Evolutionary conservation across 2,329 filamentous ascomycete genomes (phyloP).

Genomic region (Microcyclospora tardicrescens): DNA sequence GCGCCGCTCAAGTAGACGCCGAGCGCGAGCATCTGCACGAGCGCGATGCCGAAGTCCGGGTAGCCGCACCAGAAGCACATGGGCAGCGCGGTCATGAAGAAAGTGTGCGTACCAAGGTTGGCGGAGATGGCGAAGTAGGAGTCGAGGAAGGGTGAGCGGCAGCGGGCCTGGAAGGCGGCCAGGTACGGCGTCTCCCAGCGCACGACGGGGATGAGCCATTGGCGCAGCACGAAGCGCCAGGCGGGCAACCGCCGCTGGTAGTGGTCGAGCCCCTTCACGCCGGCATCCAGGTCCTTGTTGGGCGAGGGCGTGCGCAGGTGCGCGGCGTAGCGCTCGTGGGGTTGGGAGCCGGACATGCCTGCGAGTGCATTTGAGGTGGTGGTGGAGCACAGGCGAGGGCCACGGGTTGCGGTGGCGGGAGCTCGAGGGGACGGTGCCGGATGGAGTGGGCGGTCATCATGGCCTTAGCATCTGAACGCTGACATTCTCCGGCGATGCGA

Average conservation of each 20-base stretch:
- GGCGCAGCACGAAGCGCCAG: constrained; percentile 82
- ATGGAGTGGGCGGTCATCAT: too few relatives aligned
- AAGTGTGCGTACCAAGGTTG: constrained; percentile 93
- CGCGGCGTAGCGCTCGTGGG: constrained; percentile 11
- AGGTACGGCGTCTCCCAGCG: constrained; percentile 94
- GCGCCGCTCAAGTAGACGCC: constrained; percentile 66
- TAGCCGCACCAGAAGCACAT: constrained; percentile 96
- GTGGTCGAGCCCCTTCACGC: constrained; percentile 61
- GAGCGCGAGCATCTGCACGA: constrained; percentile 49
- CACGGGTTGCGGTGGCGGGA: too few relatives aligned
- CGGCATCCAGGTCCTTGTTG: constrained; percentile 46
- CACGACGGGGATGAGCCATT: constrained; percentile 70
- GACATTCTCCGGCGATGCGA: too few relatives aligned
- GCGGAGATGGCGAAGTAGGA: constrained; percentile 95
- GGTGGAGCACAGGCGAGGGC: too few relatives aligned
- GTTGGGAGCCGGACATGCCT: too few relatives aligned
- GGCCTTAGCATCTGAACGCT: too few relatives aligned
- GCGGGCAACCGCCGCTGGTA: constrained; percentile 55
- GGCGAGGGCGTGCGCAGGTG: constrained; percentile 19
- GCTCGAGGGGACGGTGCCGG: too few relatives aligned
- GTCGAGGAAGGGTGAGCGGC: constrained; percentile 75
- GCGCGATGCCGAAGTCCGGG: constrained; percentile 65
- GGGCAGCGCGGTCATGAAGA: constrained; percentile 92
- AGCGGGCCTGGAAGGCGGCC: constrained; percentile 65
- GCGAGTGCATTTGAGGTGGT: too few relatives aligned